Evolutionary conservation across 108 stramenopile genomes (phyloP).

Genomic region (Nitzschia putrida): DNA sequence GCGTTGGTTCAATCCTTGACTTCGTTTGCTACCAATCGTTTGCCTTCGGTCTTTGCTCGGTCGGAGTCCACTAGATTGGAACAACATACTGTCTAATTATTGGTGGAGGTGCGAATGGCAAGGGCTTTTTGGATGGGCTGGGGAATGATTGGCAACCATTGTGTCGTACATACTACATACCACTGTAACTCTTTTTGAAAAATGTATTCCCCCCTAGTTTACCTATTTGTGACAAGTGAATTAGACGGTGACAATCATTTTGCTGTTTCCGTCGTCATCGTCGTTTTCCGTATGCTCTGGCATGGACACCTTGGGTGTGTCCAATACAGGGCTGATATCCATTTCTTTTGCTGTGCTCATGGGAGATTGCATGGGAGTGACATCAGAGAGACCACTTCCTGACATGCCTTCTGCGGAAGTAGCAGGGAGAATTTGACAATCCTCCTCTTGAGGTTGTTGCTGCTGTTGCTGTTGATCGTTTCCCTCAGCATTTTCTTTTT

Average conservation of each 20-base stretch:
- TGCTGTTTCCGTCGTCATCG: slow-evolving; percentile 5
- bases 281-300: slow-evolving; percentile 19
- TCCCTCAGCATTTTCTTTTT: background rate
- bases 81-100: background rate
- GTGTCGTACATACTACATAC: too few relatives aligned
- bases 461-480: slow-evolving; percentile 12
- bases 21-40: slow-evolving; percentile 1
- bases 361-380: slow-evolving; percentile 18
- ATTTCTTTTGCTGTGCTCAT: slow-evolving; percentile 11
- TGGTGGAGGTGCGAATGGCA: background rate
- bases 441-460: background rate
- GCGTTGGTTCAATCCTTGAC: slow-evolving; percentile 5
- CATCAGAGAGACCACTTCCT: background rate
- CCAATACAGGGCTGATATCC: slow-evolving; percentile 3
- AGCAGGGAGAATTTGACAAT: slow-evolving; percentile 1
- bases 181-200: background rate
- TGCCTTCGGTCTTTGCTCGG: slow-evolving; percentile 9
- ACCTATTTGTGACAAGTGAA: too few relatives aligned
- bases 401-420: slow-evolving; percentile 14
- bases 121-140: too few relatives aligned
- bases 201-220: background rate
- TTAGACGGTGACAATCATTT: slow-evolving; percentile 2
- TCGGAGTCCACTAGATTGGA: background rate
- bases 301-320: slow-evolving; percentile 2
- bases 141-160: too few relatives aligned